phyloP scores from a whole-genome alignment of 257 asterid species.

The Solanum okadae region DNA sequence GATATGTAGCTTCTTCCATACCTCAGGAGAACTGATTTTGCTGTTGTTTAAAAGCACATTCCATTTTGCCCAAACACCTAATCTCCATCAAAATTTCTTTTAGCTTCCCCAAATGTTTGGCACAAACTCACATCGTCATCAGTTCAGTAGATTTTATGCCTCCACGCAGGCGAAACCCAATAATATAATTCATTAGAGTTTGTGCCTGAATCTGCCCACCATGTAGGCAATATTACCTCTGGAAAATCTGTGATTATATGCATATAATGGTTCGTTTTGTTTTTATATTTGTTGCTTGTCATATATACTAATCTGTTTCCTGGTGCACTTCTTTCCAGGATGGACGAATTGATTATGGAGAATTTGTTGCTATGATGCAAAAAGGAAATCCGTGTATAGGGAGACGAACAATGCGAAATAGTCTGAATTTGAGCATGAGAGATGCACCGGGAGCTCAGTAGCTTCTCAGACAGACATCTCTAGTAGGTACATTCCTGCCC shows the following conservation, averaged over 20 bases:
- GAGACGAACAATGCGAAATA: constrained; percentile 43
- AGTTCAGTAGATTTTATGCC: background rate
- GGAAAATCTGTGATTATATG: background rate
- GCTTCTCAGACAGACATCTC: background rate
- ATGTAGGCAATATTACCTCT: background rate
- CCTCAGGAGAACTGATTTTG: background rate
- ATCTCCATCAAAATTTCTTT: background rate
- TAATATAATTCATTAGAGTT: background rate
- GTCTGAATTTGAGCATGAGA: constrained; percentile 40
- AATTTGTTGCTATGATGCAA: constrained; percentile 49
- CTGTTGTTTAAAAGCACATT: background rate
- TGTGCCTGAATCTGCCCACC: background rate
- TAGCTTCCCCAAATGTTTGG: background rate
- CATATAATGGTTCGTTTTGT: background rate
- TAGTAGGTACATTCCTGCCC: background rate
- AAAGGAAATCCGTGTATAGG: constrained; percentile 41
- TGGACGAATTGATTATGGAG: constrained; percentile 44
- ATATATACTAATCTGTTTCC: background rate
- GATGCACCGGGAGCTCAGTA: constrained; percentile 25
- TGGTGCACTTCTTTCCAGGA: constrained; percentile 14
- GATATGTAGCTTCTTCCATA: background rate
- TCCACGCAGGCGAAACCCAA: background rate
- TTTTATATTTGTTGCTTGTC: background rate
- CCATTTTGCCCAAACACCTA: background rate
- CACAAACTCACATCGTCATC: background rate